phyloP scores from a whole-genome alignment of 1,284 basidiomycete genomes.

The Leccinum huronense region DNA sequence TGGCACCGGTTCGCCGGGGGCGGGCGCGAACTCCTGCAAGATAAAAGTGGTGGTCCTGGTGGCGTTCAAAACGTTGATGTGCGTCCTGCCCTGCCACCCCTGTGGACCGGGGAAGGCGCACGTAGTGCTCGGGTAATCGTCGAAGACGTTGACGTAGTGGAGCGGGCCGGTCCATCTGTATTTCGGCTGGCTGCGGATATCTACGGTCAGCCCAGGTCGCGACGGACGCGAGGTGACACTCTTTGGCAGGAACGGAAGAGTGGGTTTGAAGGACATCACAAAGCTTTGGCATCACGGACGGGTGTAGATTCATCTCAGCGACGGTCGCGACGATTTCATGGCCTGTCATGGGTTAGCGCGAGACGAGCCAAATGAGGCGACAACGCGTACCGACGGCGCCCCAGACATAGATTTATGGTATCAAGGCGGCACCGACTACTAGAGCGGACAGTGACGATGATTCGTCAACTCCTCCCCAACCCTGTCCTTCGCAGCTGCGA shows the following conservation, averaged over 20 bases:
- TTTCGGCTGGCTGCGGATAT: slow-evolving; percentile 48
- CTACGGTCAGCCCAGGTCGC: slow-evolving; percentile 83
- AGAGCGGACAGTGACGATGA: slow-evolving; percentile 18
- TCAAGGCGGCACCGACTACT: slow-evolving; percentile 18
- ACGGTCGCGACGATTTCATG: slow-evolving; percentile 93
- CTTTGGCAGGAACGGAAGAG: slow-evolving; percentile 18
- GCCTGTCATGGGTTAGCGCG: neutral
- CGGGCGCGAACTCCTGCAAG: slow-evolving; percentile 46
- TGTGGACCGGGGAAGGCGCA: slow-evolving; percentile 76
- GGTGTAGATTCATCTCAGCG: slow-evolving; percentile 87
- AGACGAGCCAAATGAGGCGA: neutral
- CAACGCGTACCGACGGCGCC: slow-evolving; percentile 41
- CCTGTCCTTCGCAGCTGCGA: slow-evolving; percentile 49
- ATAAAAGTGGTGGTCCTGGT: slow-evolving; percentile 69
- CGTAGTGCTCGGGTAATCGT: slow-evolving; percentile 72
- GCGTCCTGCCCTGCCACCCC: slow-evolving; percentile 72
- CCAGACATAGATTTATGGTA: slow-evolving; percentile 39
- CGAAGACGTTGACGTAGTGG: slow-evolving; percentile 74
- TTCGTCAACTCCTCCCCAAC: slow-evolving; percentile 61
- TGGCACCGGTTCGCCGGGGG: slow-evolving; percentile 21
- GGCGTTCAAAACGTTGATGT: slow-evolving; percentile 72
- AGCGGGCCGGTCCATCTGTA: slow-evolving; percentile 67
- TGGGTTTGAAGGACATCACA: slow-evolving; percentile 56
- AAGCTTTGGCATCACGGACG: slow-evolving; percentile 65
- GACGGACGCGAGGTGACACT: slow-evolving; percentile 75